A percentile compares a stretch with the other conserved stretches of the same genome.
Conservation (phyloP, 805 yeast species). For the Tetrapisispora iriomotensis region DNA sequence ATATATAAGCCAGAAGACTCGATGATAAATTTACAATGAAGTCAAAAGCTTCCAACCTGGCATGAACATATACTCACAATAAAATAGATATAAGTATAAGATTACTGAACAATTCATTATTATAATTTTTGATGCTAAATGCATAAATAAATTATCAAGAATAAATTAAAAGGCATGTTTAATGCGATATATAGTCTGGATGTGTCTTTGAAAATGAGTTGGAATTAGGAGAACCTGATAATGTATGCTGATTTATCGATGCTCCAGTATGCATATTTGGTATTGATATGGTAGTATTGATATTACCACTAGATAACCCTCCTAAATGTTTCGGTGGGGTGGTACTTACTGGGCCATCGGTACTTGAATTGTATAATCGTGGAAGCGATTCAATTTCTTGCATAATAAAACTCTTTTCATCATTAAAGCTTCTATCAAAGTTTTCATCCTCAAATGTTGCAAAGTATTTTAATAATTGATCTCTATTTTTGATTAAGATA, state of each 20-base stretch:
- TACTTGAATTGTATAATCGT: slow-evolving; percentile 35
- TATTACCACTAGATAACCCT: not conserved
- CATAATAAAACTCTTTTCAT: slow-evolving; percentile 73
- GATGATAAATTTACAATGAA: slow-evolving; percentile 18
- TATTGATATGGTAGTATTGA: not conserved
- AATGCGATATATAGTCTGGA: not conserved
- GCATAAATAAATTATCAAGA: too few species aligned
- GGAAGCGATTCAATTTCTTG: slow-evolving; percentile 66
- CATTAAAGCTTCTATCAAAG: slow-evolving; percentile 53
- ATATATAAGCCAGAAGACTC: slow-evolving; percentile 53
- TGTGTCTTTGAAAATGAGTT: not conserved
- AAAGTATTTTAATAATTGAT: slow-evolving; percentile 61
- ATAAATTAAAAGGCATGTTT: too few species aligned
- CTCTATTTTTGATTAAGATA: slow-evolving; percentile 74
- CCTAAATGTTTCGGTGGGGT: not conserved
- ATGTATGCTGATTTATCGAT: not conserved
- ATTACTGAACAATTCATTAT: too few species aligned
- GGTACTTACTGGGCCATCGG: slow-evolving; percentile 3
- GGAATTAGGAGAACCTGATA: not conserved
- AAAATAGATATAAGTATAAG: too few species aligned
- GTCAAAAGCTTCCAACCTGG: too few species aligned
- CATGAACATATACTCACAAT: too few species aligned
- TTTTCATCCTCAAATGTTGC: slow-evolving; percentile 50
- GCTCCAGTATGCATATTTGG: not conserved
- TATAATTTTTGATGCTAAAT: too few species aligned